phyloP scores from a whole-genome alignment of 495 filamentous ascomycete species.

The Podospora fimiseda region DNA sequence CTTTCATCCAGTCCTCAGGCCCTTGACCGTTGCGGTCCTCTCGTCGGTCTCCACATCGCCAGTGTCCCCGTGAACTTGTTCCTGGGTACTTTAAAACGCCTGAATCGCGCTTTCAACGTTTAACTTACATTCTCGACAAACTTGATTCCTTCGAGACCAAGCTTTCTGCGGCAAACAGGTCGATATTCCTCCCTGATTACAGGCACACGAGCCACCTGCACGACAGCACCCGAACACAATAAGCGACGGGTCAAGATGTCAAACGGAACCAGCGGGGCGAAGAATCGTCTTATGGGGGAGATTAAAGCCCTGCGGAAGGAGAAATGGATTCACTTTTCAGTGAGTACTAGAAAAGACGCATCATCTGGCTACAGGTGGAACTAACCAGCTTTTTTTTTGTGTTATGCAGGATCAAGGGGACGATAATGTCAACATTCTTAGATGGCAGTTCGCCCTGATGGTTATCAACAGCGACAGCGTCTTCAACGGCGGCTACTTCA shows the following conservation, averaged over 20 bases:
- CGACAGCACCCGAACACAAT: too few relatives aligned
- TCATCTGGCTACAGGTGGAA: not conserved
- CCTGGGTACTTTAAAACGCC: not conserved
- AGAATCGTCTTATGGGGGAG: conserved; percentile 84
- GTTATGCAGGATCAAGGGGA: conserved; percentile 39
- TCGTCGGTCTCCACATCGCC: not conserved
- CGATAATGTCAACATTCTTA: conserved; percentile 68
- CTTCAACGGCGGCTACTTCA: conserved; percentile 91
- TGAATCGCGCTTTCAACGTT: too few relatives aligned
- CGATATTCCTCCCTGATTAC: too few relatives aligned
- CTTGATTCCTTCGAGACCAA: too few relatives aligned
- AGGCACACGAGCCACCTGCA: too few relatives aligned
- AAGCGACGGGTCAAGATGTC: too few relatives aligned
- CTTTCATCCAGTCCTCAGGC: not conserved
- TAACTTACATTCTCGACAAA: too few relatives aligned
- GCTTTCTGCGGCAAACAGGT: too few relatives aligned
- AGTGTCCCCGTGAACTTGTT: not conserved
- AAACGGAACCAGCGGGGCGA: conserved; percentile 53
- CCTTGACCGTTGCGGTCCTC: not conserved
- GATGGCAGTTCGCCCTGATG: conserved; percentile 83
- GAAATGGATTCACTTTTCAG: conserved; percentile 84
- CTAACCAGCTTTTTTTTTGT: not conserved
- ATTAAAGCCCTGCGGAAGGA: conserved; percentile 76
- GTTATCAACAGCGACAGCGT: conserved; percentile 85
- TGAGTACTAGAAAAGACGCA: not conserved